Percentiles rank a stretch among this genome's conserved stretches.
Conservation (phyloP, 1,284 basidiomycete species). For the Vanrija pseudolonga region DNA sequence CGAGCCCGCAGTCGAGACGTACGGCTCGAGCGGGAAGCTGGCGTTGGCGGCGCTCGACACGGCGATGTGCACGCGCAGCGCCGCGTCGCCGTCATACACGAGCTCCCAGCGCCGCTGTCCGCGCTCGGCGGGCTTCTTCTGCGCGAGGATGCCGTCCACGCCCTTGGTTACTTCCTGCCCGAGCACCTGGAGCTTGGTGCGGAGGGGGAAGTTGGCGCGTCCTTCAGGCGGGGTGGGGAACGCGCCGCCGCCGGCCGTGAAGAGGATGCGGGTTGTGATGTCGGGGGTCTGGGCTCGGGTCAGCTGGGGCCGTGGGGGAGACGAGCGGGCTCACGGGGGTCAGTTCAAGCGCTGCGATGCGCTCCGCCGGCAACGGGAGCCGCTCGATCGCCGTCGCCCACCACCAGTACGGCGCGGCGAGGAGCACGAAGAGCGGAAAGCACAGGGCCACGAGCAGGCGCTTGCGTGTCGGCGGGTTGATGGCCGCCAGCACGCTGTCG, state of each 20-base stretch:
- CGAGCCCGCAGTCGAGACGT: conserved; percentile 23
- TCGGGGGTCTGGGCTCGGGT: conserved; percentile 17
- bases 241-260: conserved; percentile 32
- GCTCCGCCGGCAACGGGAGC: conserved; percentile 63
- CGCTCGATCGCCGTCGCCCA: conserved; percentile 78
- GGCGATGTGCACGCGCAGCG: conserved; percentile 31
- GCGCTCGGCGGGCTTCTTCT: conserved; percentile 11
- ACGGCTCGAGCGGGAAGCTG: conserved; percentile 38
- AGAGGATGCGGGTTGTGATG: conserved; percentile 25
- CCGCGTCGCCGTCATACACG: conserved; percentile 7
- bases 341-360: conserved; percentile 53
- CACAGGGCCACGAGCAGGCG: conserved; percentile 53
- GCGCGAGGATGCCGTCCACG: conserved; percentile 31
- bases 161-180: conserved; percentile 26
- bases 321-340: conserved; percentile 16
- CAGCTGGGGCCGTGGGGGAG: background rate
- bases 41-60: conserved; percentile 24
- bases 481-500: background rate
- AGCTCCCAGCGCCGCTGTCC: conserved; percentile 28
- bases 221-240: conserved; percentile 31
- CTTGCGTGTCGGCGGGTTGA: conserved; percentile 27
- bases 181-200: conserved; percentile 22
- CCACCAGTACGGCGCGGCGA: conserved; percentile 84
- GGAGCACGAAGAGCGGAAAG: conserved; percentile 69
- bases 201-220: conserved; percentile 15